Evolutionary conservation across 371 early-diverging fungal genomes (phyloP).

Genomic region (Dichotomocladium elegans): DNA sequence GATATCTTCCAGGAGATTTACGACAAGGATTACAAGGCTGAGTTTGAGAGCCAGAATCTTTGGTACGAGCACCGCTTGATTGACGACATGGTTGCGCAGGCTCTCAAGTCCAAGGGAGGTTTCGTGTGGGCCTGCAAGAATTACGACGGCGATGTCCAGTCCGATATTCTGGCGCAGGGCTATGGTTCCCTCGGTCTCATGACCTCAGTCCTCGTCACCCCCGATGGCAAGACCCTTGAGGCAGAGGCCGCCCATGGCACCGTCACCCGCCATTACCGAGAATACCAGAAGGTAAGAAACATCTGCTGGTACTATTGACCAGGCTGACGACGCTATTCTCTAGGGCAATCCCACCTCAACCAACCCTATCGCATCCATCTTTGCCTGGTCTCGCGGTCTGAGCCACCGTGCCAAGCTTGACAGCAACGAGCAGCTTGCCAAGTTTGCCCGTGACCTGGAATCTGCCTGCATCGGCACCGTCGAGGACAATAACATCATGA

Average conservation of each 20-base stretch:
- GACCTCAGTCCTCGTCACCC: slow-evolving; percentile 90
- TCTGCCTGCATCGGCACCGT: slow-evolving; percentile 83
- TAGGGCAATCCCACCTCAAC: slow-evolving; percentile 76
- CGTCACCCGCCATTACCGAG: slow-evolving; percentile 93
- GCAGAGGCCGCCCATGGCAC: slow-evolving; percentile 96
- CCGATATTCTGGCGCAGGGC: slow-evolving; percentile 90
- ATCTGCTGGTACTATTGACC: not conserved
- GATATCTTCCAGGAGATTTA: slow-evolving; percentile 90
- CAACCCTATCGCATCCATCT: slow-evolving; percentile 93
- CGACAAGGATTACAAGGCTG: slow-evolving; percentile 57
- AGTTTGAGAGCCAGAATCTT: slow-evolving; percentile 66
- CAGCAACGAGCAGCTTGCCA: slow-evolving; percentile 61
- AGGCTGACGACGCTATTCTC: not conserved
- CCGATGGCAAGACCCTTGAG: slow-evolving; percentile 89
- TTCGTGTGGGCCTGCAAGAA: slow-evolving; percentile 94
- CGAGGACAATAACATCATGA: slow-evolving; percentile 77
- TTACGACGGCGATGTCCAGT: slow-evolving; percentile 91
- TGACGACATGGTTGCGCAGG: slow-evolving; percentile 96
- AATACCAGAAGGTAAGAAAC: slow-evolving; percentile 76
- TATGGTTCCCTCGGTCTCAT: slow-evolving; percentile 86
- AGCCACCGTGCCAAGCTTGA: slow-evolving; percentile 89
- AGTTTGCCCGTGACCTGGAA: slow-evolving; percentile 74
- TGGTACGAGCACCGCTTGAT: slow-evolving; percentile 95
- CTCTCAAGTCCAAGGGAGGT: slow-evolving; percentile 87
- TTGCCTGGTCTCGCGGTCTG: slow-evolving; percentile 93